Evolutionary conservation across 164 flowering plant genomes (phyloP).

Genomic region (Annona squamosa): DNA sequence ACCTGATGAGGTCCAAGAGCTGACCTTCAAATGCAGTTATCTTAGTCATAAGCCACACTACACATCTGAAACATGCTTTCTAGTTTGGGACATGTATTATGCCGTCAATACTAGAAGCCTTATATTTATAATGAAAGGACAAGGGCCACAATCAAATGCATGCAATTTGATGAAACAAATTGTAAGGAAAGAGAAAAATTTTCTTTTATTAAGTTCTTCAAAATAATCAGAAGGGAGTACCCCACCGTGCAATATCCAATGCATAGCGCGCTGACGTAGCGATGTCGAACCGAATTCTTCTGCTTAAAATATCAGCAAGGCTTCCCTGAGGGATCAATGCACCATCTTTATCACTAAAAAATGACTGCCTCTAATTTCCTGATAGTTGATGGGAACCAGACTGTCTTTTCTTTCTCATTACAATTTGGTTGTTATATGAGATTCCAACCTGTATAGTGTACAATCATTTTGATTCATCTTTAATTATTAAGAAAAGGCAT

Average conservation of each 20-base stretch:
- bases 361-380: background rate
- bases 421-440: too few species aligned
- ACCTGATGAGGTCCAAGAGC: background rate
- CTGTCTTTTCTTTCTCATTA: too few species aligned
- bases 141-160: background rate
- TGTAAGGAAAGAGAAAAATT: background rate
- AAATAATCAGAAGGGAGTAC: background rate
- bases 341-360: background rate
- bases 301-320: slow-evolving; percentile 32
- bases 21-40: background rate
- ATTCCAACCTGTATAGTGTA: too few species aligned
- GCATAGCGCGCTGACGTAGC: slow-evolving; percentile 47
- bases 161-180: background rate
- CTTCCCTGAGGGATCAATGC: slow-evolving; percentile 27
- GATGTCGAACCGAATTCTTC: slow-evolving; percentile 34
- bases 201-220: background rate
- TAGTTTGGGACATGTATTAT: background rate
- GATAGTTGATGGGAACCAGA: too few species aligned
- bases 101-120: background rate
- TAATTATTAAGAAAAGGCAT: too few species aligned
- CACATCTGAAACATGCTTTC: background rate
- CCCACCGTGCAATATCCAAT: slow-evolving; percentile 60
- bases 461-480: too few species aligned
- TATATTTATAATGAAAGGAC: background rate
- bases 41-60: background rate